Conservation (phyloP, 306 rosid species). For the Dalbergia cultrata region DNA sequence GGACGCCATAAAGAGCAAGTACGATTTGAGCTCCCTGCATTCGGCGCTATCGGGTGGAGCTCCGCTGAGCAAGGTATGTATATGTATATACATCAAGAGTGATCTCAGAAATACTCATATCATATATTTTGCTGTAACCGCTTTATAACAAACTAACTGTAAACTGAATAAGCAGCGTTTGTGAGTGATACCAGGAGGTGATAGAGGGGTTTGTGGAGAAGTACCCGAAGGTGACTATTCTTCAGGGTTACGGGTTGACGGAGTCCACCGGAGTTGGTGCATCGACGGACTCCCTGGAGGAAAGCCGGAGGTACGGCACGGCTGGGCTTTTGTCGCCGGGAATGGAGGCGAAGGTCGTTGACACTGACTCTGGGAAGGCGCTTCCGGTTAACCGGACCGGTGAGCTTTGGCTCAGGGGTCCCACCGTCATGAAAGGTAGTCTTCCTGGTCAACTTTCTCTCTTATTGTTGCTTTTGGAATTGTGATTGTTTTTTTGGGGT, state of each 20-base stretch:
- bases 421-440: constrained; percentile 81
- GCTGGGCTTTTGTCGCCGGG: constrained; percentile 80
- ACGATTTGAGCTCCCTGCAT: constrained; percentile 70
- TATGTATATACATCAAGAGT: too few relatives aligned
- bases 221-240: constrained; percentile 65
- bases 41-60: constrained; percentile 81
- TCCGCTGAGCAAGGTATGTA: constrained; percentile 68
- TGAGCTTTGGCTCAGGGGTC: constrained; percentile 95
- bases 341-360: constrained; percentile 75
- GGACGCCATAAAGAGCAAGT: constrained; percentile 64
- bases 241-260: constrained; percentile 91
- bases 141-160: too few relatives aligned
- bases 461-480: neutral
- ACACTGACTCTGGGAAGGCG: constrained; percentile 59
- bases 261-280: constrained; percentile 88
- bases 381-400: constrained; percentile 69
- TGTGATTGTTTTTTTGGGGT: neutral
- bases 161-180: too few relatives aligned
- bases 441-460: neutral
- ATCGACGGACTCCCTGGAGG: constrained; percentile 83
- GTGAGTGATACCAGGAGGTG: constrained; percentile 50
- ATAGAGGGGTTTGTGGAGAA: constrained; percentile 79
- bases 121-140: too few relatives aligned
- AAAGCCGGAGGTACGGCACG: constrained; percentile 88
- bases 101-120: too few relatives aligned